These are phyloP conservation scores for Neohortaea acidophila DNA, from an alignment of 495 filamentous ascomycete genomes.

Conservation along the genomic window DNA sequence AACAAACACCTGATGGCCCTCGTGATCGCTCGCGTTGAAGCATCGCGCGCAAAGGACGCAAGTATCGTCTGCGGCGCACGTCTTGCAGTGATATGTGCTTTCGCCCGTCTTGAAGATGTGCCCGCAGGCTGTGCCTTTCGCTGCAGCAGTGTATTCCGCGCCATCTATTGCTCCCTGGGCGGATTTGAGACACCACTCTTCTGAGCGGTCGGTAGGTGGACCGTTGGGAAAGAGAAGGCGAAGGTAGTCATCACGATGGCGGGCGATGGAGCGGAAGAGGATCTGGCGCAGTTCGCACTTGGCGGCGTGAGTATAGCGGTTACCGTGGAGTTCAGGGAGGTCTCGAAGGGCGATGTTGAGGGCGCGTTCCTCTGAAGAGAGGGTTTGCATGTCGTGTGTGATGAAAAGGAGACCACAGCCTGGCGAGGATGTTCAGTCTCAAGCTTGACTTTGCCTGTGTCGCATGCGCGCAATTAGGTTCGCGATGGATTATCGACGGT, in stretches of 20 bases:
- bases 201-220: conserved; percentile 34
- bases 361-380: conserved; percentile 62
- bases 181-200: conserved; percentile 56
- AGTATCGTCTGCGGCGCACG: conserved; percentile 62
- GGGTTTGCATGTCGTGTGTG: conserved; percentile 29
- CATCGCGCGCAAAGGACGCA: conserved; percentile 40
- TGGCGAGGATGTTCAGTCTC: too few relatives aligned
- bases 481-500: too few relatives aligned
- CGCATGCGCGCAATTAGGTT: too few relatives aligned
- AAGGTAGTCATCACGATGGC: conserved; percentile 54
- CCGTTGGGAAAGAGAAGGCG: conserved; percentile 65
- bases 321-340: conserved; percentile 49
- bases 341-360: conserved; percentile 61
- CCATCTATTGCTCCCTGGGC: conserved; percentile 88
- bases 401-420: too few relatives aligned
- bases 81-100: conserved; percentile 83
- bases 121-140: conserved; percentile 86
- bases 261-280: conserved; percentile 75
- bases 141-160: conserved; percentile 84
- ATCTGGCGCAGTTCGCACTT: conserved; percentile 52
- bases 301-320: conserved; percentile 57
- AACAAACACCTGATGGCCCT: conserved; percentile 80
- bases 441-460: too few relatives aligned
- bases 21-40: conserved; percentile 89
- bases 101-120: conserved; percentile 92